These are phyloP conservation scores for Trametes pubescens DNA, from an alignment of 1,284 basidiomycete species.

Conservation along the genomic window DNA sequence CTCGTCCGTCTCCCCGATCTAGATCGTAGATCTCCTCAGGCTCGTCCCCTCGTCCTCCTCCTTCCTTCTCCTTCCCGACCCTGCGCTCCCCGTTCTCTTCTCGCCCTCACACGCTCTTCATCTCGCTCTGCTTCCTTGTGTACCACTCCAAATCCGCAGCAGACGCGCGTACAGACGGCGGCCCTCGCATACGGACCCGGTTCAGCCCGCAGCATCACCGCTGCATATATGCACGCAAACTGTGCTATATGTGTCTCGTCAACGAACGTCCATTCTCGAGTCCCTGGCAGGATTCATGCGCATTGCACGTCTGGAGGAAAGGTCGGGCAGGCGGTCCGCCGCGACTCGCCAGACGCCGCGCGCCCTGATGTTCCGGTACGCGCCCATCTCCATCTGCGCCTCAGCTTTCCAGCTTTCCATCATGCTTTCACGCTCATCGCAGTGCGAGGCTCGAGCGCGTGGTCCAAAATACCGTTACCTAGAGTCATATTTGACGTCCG, in stretches of 20 bases:
- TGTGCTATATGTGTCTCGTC: not conserved
- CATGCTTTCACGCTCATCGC: no score
- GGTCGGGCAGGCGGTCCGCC: not conserved
- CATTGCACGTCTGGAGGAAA: not conserved
- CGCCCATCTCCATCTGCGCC: conserved; percentile 3
- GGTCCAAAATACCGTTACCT: no score
- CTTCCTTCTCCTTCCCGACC: conserved; percentile 16
- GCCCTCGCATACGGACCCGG: not conserved
- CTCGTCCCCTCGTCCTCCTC: conserved; percentile 6
- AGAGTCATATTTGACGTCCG: no score
- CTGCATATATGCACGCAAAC: conserved; percentile 5
- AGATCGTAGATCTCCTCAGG: conserved; percentile 25
- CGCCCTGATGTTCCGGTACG: not conserved
- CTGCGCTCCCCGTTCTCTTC: conserved; percentile 3
- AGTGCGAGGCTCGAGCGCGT: no score
- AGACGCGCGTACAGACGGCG: not conserved
- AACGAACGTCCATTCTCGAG: no score
- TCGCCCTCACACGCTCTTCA: not conserved
- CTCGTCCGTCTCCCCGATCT: conserved; percentile 26
- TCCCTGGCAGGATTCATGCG: not conserved
- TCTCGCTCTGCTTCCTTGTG: not conserved
- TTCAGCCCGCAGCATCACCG: conserved; percentile 5
- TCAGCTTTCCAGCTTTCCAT: not conserved
- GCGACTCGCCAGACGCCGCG: not conserved
- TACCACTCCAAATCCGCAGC: not conserved